Evolutionary conservation across 495 filamentous ascomycete genomes (phyloP).

Genomic region (Xeromyces bisporus): DNA sequence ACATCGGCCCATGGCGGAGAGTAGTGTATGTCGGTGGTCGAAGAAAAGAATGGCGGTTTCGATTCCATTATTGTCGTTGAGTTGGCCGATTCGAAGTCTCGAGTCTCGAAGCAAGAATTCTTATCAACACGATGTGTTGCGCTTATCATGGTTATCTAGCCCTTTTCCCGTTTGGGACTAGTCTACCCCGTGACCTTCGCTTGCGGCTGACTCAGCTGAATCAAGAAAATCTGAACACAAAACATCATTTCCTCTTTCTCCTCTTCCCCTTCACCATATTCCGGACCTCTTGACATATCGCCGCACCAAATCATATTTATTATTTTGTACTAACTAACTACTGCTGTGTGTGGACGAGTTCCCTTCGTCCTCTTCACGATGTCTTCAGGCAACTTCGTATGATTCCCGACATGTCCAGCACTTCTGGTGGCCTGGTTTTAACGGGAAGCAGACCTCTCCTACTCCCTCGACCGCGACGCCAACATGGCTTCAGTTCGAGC

Average conservation of each 20-base stretch:
- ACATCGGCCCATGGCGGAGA: conserved; percentile 87
- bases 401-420: conserved; percentile 20
- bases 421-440: conserved; percentile 23
- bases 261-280: conserved; percentile 4
- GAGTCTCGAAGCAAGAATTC: too few species aligned
- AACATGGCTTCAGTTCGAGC: conserved; percentile 54
- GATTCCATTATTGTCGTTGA: conserved; percentile 27
- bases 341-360: too few species aligned
- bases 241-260: conserved; percentile 9
- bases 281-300: too few species aligned
- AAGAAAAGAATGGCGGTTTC: conserved; percentile 26
- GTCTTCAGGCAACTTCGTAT: conserved; percentile 28
- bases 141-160: not conserved
- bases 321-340: too few species aligned
- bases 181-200: conserved; percentile 9
- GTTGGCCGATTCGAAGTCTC: too few species aligned
- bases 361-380: conserved; percentile 9
- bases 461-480: conserved; percentile 49
- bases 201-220: conserved; percentile 9
- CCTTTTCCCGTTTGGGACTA: not conserved
- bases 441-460: conserved; percentile 42
- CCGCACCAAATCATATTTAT: too few species aligned
- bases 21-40: conserved; percentile 47
- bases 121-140: too few species aligned
- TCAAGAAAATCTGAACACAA: too few species aligned